Base-by-base conservation (phyloP, 2,329 filamentous ascomycete species). In the Aspergillus tubingensis region DNA sequence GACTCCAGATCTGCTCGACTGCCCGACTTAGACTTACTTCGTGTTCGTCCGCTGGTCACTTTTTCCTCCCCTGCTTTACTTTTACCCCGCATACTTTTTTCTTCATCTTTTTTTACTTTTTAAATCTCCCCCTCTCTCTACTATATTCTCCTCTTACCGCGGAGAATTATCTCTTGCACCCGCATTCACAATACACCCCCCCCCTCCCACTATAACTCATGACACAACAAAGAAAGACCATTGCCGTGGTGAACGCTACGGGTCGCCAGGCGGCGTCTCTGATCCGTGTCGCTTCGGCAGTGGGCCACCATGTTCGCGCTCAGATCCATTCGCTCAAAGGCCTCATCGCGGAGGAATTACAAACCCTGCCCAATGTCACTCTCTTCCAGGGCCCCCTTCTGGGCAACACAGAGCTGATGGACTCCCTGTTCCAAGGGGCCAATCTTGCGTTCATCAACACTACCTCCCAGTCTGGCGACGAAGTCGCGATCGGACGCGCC, bases 371-470 rank as follows among this genome's bases (percentile, higher is more conserved):
- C 54, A 96, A 96, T 77, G 89, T 96, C 70, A 91, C 89, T 54
- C 83, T 88, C 53, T 79, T 87, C 80, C 78, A 90, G 82, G 81
- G 91, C 76, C 65, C 85, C 73, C 70, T 89, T 63, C 85, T 89
- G 64, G 86, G 94, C 71, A 91, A 92, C 73, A 83, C 88, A 68
- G 82, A 82, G 1, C 77, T 96, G 66, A 90, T 96, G 72, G 83
- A 85, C 57, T 84, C 90, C 66, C 83, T 98, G 19, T 98, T 98
- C 82, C 81, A 84, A 39, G 92, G 91, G 63, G 90, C 91, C 21
- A 90, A 96, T 68, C 84, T 96, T 54, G 95, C 95, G 61, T 99
- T 98, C 77, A 92, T 98, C 81, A 99, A 99, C 80, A 99, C 95
- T 44, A 96, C 92, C 5, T 96, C 96, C 71, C 96, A 96, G 81